Evolutionary conservation across 805 yeast species (phyloP).

Genomic region (Zygosaccharomyces siamensis): DNA sequence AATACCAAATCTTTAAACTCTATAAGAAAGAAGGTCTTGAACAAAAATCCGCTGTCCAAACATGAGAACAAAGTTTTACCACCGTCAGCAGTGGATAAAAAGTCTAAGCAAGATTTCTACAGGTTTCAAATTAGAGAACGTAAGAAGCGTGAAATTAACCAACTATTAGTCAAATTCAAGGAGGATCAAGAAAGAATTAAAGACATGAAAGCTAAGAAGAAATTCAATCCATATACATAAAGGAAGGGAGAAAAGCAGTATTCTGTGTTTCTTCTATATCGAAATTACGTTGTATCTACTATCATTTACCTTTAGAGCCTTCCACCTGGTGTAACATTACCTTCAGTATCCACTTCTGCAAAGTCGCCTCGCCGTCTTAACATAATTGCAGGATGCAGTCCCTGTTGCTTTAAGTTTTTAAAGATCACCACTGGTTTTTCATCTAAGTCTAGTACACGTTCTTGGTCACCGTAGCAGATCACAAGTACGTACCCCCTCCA

Average conservation of each 20-base stretch:
- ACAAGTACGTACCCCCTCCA: conserved; percentile 87
- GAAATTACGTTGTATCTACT: conserved; percentile 8
- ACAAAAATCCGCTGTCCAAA: conserved; percentile 33
- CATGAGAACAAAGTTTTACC: conserved; percentile 24
- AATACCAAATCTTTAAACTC: conserved; percentile 68
- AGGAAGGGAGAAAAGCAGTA: background rate
- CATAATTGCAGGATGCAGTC: conserved; percentile 89
- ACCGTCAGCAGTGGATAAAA: conserved; percentile 49
- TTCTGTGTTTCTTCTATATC: conserved; percentile 7
- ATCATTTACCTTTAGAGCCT: conserved; percentile 16
- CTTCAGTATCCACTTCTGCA: conserved; percentile 25
- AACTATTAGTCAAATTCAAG: conserved; percentile 74
- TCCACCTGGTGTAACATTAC: conserved; percentile 27
- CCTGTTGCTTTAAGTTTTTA: conserved; percentile 78
- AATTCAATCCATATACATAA: conserved; percentile 74
- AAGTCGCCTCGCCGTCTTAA: conserved; percentile 70
- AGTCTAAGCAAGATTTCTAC: conserved; percentile 84
- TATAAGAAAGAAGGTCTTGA: conserved; percentile 32
- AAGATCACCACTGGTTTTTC: conserved; percentile 86
- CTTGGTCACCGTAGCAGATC: conserved; percentile 87
- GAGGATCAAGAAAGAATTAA: conserved; percentile 84
- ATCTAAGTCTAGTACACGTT: conserved; percentile 71
- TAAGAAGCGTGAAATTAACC: conserved; percentile 90
- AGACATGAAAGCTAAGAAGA: conserved; percentile 71
- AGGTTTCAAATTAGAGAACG: conserved; percentile 92